phyloP scores from a whole-genome alignment of 2,329 filamentous ascomycete genomes.

The Penicillium sp. region DNA sequence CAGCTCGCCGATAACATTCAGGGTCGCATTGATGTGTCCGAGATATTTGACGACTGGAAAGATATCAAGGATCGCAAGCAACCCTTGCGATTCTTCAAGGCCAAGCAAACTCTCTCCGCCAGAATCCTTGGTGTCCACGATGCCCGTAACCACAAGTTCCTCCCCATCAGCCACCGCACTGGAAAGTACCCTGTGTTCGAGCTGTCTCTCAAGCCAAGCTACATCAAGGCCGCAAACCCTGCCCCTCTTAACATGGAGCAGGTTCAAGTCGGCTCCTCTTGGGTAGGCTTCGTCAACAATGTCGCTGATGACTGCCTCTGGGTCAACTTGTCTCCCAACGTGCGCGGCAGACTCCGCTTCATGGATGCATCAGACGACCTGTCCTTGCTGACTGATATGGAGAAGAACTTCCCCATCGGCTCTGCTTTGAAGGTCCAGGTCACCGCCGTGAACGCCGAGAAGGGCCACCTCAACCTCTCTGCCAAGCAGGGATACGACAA shows the following conservation, averaged over 20 bases:
- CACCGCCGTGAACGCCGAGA: conserved; percentile 68
- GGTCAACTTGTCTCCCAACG: conserved; percentile 85
- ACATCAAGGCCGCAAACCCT: conserved; percentile 54
- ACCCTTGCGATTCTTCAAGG: conserved; percentile 72
- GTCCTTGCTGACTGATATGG: conserved; percentile 71
- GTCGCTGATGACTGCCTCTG: conserved; percentile 75
- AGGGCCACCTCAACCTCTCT: conserved; percentile 80
- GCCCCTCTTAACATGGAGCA: conserved; percentile 69
- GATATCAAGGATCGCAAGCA: conserved; percentile 79
- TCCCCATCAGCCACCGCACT: conserved; percentile 83
- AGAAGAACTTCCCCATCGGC: conserved; percentile 82
- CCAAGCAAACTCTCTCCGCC: conserved; percentile 69
- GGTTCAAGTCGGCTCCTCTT: conserved; percentile 68
- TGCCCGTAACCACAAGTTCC: conserved; percentile 82
- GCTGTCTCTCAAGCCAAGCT: conserved; percentile 74
- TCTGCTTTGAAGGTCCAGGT: conserved; percentile 81
- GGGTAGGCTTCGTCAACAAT: conserved; percentile 90
- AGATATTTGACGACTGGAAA: conserved; percentile 85
- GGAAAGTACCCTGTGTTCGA: conserved; percentile 80
- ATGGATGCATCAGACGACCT: conserved; percentile 87
- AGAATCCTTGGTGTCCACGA: conserved; percentile 86
- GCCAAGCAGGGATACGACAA: conserved; percentile 64
- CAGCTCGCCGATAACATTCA: conserved; percentile 82
- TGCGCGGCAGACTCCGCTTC: conserved; percentile 78
- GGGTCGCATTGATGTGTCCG: conserved; percentile 89